Conservation (phyloP, 2,329 filamentous ascomycete species). For the Apiospora marii region DNA sequence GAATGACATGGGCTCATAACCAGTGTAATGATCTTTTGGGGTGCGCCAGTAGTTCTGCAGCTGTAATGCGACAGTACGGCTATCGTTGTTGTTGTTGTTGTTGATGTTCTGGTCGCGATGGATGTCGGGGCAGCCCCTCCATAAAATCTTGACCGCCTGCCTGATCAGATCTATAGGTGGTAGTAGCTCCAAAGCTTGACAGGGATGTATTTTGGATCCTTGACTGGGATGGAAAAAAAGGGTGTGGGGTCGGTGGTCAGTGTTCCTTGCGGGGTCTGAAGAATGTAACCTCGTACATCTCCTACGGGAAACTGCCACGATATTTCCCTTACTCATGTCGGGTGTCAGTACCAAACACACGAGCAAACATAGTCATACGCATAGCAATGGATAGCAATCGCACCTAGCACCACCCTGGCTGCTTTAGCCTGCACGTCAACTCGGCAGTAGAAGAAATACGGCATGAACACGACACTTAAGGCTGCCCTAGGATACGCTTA, state of each 20-base stretch:
- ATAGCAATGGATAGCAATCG: background rate
- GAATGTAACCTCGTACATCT: slow-evolving; percentile 3
- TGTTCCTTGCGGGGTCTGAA: background rate
- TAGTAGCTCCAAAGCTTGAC: slow-evolving; percentile 3
- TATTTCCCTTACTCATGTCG: background rate
- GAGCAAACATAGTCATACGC: background rate
- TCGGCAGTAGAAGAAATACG: background rate
- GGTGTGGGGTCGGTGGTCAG: background rate
- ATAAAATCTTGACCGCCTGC: slow-evolving; percentile 12
- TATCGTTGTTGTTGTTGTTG: background rate
- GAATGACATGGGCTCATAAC: background rate
- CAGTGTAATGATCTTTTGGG: background rate
- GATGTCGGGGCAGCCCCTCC: background rate
- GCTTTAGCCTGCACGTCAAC: slow-evolving; percentile 17
- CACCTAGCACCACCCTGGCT: background rate
- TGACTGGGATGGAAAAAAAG: background rate
- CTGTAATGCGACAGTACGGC: slow-evolving; percentile 29
- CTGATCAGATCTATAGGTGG: background rate
- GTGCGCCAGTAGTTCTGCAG: background rate
- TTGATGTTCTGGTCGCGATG: slow-evolving; percentile 1
- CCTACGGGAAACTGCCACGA: slow-evolving; percentile 14
- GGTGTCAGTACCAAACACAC: background rate
- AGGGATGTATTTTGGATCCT: background rate
- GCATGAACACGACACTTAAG: background rate
- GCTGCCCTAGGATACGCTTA: background rate